Base-by-base conservation (phyloP, 768 basidiomycete species). In the Pleurotus salmoneostramineus region DNA sequence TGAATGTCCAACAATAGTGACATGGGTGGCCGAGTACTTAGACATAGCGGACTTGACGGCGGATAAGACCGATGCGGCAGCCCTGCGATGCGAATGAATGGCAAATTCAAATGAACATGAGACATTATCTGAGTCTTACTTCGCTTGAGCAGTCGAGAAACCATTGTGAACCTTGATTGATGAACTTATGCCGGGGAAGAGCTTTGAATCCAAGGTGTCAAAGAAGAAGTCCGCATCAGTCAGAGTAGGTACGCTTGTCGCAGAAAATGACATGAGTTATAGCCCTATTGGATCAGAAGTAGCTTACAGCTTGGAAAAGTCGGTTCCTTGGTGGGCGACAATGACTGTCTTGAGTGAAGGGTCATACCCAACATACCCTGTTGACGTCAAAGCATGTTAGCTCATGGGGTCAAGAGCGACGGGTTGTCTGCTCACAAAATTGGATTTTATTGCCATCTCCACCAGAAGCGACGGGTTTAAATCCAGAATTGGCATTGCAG, bases 1-100 rank as follows among this genome's bases (percentile, higher is more conserved):
- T 47, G 77, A 77, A 57, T 81, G 80, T 1, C 82, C 80, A 47
- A 80, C 75, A 44, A 77, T 65, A 1, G 78, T 73, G 32, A 83
- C 75, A 5, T 69, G 61, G 0, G 57, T 74, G 2, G 77, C 72
- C 1, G 62, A 60, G 59, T 75, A 70, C 6, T 59, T 59, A 11
- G 72, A 61, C 56, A 81, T 72, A 7, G 75, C 66, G 0, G 56
- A 55, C 58, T 72, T 52, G 5, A 81, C 79, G 14, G 77, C 79
- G 2, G 74, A 63, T 3, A 80, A 66, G 47, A 83, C 67, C 8
- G 62, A 58, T 0, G 71, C 64, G 0, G 78, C 79, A 47, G 80
- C 74, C 56, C 80, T 81, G 49, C 2, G n/a, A 12, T 33, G 31
- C 3, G 36, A 32, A 33, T 32, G 1, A 31, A 15, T 12, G 7